A percentile compares a stretch with the other conserved stretches of the same genome.
phyloP scores from a whole-genome alignment of 1,284 basidiomycete genomes.

The Meira nashicola region DNA sequence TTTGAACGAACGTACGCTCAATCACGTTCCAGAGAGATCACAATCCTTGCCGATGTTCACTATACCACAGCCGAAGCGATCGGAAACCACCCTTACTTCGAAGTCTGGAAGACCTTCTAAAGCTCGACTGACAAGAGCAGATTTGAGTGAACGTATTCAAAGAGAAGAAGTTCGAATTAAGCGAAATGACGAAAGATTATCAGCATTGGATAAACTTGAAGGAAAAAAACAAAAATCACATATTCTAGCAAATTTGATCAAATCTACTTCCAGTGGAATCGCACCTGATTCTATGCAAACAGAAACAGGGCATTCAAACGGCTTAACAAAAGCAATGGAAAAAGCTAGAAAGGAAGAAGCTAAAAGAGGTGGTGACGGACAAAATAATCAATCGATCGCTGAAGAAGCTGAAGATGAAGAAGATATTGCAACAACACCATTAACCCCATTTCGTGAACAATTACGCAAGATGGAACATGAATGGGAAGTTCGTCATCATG shows the following conservation, averaged over 20 bases:
- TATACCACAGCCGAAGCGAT: too few species aligned
- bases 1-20: too few species aligned
- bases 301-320: not conserved
- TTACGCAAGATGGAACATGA: not conserved
- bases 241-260: not conserved
- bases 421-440: not conserved
- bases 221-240: conserved; percentile 2
- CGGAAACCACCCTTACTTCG: too few species aligned
- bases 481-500: not conserved
- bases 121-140: not conserved
- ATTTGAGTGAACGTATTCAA: not conserved
- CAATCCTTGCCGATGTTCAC: too few species aligned
- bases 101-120: not conserved
- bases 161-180: not conserved
- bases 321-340: too few species aligned
- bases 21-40: too few species aligned
- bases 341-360: not conserved
- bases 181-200: conserved; percentile 4
- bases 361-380: not conserved
- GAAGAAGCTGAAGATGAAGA: not conserved
- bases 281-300: not conserved
- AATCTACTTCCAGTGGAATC: too few species aligned
- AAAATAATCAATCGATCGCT: too few species aligned
- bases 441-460: not conserved
- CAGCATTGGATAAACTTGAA: conserved; percentile 8